These are phyloP conservation scores for Tausonia pullulans DNA, from an alignment of 1,284 basidiomycete genomes.

Conservation along the genomic window DNA sequence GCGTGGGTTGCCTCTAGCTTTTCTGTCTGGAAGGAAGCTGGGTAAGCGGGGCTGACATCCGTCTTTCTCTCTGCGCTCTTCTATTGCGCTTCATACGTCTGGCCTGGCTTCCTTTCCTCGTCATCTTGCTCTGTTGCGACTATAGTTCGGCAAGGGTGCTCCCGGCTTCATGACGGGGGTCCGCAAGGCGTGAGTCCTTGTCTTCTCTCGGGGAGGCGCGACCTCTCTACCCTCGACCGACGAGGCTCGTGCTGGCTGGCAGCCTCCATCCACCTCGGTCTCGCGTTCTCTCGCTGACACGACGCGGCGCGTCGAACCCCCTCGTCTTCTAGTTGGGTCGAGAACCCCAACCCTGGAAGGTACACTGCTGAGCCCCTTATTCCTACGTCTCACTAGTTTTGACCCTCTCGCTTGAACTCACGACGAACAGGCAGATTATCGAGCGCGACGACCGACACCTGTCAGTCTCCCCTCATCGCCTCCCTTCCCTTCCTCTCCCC, in stretches of 20 bases:
- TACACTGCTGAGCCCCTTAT: too few relatives aligned
- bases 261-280: too few relatives aligned
- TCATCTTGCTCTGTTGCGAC: neutral
- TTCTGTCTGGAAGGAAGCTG: too few relatives aligned
- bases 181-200: neutral
- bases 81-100: neutral
- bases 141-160: neutral
- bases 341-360: conserved; percentile 13
- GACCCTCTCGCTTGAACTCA: neutral
- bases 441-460: conserved; percentile 15
- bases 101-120: neutral
- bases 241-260: too few relatives aligned
- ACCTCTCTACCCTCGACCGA: too few relatives aligned
- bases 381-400: neutral
- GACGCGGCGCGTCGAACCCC: too few relatives aligned
- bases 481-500: too few relatives aligned
- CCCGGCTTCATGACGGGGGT: conserved; percentile 3
- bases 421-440: conserved; percentile 6
- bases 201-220: too few relatives aligned
- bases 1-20: neutral
- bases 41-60: neutral
- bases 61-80: neutral
- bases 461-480: neutral
- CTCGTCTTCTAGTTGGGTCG: neutral
- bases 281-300: too few relatives aligned